Evolutionary conservation across 2,329 filamentous ascomycete genomes (phyloP).

Genomic region (Phoma sp.): DNA sequence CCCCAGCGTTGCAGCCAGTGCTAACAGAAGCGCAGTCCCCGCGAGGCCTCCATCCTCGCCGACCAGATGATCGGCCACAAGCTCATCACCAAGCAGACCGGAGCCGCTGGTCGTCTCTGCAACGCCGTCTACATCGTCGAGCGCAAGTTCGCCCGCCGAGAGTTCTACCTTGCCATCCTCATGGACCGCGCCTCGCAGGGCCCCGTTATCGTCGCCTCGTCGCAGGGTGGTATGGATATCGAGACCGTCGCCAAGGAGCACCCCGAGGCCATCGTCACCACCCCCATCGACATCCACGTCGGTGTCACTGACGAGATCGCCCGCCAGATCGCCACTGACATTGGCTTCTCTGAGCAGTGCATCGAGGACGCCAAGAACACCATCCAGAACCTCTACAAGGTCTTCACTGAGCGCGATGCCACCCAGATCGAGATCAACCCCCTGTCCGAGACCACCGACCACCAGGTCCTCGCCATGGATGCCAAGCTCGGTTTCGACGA

Average conservation of each 20-base stretch:
- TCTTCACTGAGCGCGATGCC: slow-evolving; percentile 97
- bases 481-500: slow-evolving; percentile 99
- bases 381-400: slow-evolving; percentile 98
- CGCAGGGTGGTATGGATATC: slow-evolving; percentile 99
- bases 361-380: slow-evolving; percentile 93
- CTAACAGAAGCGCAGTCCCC: slow-evolving; percentile 62
- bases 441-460: slow-evolving; percentile 95
- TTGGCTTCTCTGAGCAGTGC: slow-evolving; percentile 98
- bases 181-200: slow-evolving; percentile 94
- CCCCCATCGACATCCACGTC: slow-evolving; percentile 88
- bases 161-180: slow-evolving; percentile 98
- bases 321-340: slow-evolving; percentile 82
- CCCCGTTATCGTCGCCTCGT: slow-evolving; percentile 96
- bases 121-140: slow-evolving; percentile 99
- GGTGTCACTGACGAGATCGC: slow-evolving; percentile 97
- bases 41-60: slow-evolving; percentile 95
- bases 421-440: slow-evolving; percentile 99
- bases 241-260: slow-evolving; percentile 98
- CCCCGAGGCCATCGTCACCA: slow-evolving; percentile 94
- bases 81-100: slow-evolving; percentile 99
- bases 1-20: slow-evolving; percentile 5
- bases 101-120: slow-evolving; percentile 89
- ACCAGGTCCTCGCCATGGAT: slow-evolving; percentile 98
- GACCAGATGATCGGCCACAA: slow-evolving; percentile 99
- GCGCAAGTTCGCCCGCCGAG: slow-evolving; percentile 97